phyloP scores from a whole-genome alignment of 129 eudicot genomes.

The Flaveria ramosissima region DNA sequence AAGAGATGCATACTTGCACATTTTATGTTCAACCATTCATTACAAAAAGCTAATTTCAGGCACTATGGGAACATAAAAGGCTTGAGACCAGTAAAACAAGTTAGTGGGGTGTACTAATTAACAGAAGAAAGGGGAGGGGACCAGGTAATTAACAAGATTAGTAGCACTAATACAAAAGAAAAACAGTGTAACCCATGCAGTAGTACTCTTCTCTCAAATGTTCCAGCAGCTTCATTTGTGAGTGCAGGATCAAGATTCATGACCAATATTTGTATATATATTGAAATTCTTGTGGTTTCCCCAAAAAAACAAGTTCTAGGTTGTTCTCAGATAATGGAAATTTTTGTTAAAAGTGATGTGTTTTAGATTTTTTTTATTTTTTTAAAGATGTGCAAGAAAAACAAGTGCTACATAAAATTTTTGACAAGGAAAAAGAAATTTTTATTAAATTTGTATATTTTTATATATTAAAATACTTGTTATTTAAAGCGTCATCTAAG shows the following conservation, averaged over 20 bases:
- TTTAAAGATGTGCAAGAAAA: too few species aligned
- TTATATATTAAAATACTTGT: too few species aligned
- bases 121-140: neutral
- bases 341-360: too few species aligned
- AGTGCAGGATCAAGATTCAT: neutral
- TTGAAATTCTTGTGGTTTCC: too few species aligned
- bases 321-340: too few species aligned
- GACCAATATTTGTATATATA: too few species aligned
- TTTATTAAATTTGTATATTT: too few species aligned
- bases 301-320: too few species aligned
- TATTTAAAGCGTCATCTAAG: too few species aligned
- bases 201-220: neutral
- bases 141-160: conserved; percentile 12
- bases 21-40: conserved; percentile 9
- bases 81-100: conserved; percentile 16
- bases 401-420: too few species aligned
- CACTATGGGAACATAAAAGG: conserved; percentile 33
- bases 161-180: neutral
- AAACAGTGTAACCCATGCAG: neutral
- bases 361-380: too few species aligned
- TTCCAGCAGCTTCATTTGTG: neutral
- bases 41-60: conserved; percentile 24
- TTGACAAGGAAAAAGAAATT: too few species aligned
- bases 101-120: conserved; percentile 23
- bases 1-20: conserved; percentile 19